These are phyloP conservation scores for Rhizopus microsporus DNA, from an alignment of 371 early-diverging fungal genomes.

Conservation along the genomic window DNA sequence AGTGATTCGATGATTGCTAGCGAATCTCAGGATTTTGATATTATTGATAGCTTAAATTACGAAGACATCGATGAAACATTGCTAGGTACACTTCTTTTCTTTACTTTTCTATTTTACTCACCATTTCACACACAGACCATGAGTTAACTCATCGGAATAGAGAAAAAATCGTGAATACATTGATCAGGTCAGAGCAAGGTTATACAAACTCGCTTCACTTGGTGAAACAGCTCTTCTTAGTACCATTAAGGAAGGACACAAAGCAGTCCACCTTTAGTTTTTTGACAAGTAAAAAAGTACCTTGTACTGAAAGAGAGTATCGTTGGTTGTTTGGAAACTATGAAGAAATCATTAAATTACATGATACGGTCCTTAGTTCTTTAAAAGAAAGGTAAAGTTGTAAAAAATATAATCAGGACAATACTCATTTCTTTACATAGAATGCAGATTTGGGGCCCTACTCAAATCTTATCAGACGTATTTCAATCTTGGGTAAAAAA, in stretches of 20 bases:
- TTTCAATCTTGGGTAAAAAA: conserved; percentile 31
- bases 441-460: conserved; percentile 36
- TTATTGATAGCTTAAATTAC: conserved; percentile 6
- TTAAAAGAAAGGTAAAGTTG: conserved; percentile 39
- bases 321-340: conserved; percentile 48
- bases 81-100: conserved; percentile 3
- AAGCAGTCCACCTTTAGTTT: conserved; percentile 34
- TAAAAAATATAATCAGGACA: conserved; percentile 1
- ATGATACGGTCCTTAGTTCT: conserved; percentile 28
- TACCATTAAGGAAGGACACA: conserved; percentile 33
- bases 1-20: conserved; percentile 3
- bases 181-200: conserved; percentile 36
- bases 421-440: conserved; percentile 6
- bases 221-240: conserved; percentile 28
- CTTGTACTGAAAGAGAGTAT: conserved; percentile 45
- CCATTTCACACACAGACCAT: conserved; percentile 26
- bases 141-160: conserved; percentile 38
- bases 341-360: conserved; percentile 36
- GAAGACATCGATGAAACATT: conserved; percentile 7
- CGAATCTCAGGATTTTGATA: conserved; percentile 3
- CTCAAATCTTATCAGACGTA: conserved; percentile 35
- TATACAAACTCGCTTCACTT: conserved; percentile 41
- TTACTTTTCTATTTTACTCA: too few relatives aligned
- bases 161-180: conserved; percentile 35
- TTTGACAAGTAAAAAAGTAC: conserved; percentile 40